These are phyloP conservation scores for Suhomyces coccinellae DNA, from an alignment of 1,139 yeast genomes.

Conservation along the genomic window DNA sequence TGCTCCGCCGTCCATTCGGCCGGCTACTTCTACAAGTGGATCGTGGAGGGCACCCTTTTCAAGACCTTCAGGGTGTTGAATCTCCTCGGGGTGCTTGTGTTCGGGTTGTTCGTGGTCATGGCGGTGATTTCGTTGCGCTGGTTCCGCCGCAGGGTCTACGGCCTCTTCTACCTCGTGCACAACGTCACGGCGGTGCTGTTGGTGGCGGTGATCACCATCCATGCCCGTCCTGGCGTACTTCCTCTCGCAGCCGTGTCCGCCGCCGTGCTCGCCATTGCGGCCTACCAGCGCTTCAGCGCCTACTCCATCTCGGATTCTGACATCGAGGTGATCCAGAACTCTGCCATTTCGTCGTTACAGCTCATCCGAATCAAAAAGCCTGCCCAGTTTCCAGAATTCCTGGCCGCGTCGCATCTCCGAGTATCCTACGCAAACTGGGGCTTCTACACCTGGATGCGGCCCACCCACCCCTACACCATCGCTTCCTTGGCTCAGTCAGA, in stretches of 20 bases:
- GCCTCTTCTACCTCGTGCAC: slow-evolving; percentile 37
- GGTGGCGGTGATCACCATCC: slow-evolving; percentile 34
- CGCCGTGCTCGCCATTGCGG: slow-evolving; percentile 26
- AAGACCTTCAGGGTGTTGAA: slow-evolving; percentile 52
- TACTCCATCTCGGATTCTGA: slow-evolving; percentile 10
- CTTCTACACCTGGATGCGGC: slow-evolving; percentile 25
- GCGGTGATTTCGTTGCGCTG: slow-evolving; percentile 53
- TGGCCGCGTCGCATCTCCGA: slow-evolving; percentile 42
- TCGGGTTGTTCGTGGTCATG: slow-evolving; percentile 44
- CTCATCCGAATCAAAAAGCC: slow-evolving; percentile 31
- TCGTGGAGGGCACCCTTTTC: slow-evolving; percentile 28
- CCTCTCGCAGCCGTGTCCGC: slow-evolving; percentile 26
- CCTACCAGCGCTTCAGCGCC: slow-evolving; percentile 22
- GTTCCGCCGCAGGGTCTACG: slow-evolving; percentile 28
- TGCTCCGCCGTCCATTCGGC: slow-evolving; percentile 56
- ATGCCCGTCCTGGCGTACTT: slow-evolving; percentile 46
- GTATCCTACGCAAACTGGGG: slow-evolving; percentile 21
- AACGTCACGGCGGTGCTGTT: slow-evolving; percentile 33
- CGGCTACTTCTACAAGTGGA: slow-evolving; percentile 55
- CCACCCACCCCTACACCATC: slow-evolving; percentile 46
- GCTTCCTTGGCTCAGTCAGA: slow-evolving; percentile 16
- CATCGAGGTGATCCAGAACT: slow-evolving; percentile 13
- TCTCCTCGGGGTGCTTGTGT: slow-evolving; percentile 60
- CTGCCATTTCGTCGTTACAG: slow-evolving; percentile 24
- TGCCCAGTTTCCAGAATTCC: slow-evolving; percentile 22